Evolutionary conservation across 768 basidiomycete species (phyloP), one percentile per base, ranked within the genome.

Genomic region (Pisolithus marmoratus): DNA sequence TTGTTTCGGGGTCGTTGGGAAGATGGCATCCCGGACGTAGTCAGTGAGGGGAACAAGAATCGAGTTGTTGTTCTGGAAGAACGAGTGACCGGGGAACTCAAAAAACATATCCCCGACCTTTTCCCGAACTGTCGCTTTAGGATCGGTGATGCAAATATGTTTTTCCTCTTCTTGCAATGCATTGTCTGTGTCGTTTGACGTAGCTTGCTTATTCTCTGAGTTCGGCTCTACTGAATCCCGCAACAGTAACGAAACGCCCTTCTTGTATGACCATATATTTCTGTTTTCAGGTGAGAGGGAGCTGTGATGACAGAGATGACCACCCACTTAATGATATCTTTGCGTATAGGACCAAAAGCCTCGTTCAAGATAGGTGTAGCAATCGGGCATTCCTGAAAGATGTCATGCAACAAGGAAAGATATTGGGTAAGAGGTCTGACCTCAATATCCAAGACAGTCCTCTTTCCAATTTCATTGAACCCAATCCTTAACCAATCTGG

Each of bases 1-100:
- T 50, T 20, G 38, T 20, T 42, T 55, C 51, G 62, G 48, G 17
- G 63, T 38, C 1, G 62, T 50, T 19, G 69, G 70, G 60, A 84
- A 82, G 60, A 94, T 83, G 49, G 87, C 82, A 26, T 85, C 79
- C 41, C 78, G 77, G 50, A 95, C 92, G 70, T 94, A 91, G 54
- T 80, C 64, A n/a, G 89, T 88, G 47, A 99, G 78, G 0, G 90
- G 84, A 6, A 83, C 76, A 26, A 98, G 80, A 37, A 95, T 88
- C 7, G 90, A 83, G 64, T 95, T 94, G 79, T 99, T 99, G 75
- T 97, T 97, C 64, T 99, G 95, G 80, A 98, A 98, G 76, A 98
- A 99, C 4, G 90, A 87, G 44, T 87, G 84, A 6, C 85, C 90
- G 20, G 76, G 80, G 69, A 90, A 94, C 63, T 94, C 85, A 70